Evolutionary conservation across 306 rosid species (phyloP).

Genomic region (Quercus gilva): DNA sequence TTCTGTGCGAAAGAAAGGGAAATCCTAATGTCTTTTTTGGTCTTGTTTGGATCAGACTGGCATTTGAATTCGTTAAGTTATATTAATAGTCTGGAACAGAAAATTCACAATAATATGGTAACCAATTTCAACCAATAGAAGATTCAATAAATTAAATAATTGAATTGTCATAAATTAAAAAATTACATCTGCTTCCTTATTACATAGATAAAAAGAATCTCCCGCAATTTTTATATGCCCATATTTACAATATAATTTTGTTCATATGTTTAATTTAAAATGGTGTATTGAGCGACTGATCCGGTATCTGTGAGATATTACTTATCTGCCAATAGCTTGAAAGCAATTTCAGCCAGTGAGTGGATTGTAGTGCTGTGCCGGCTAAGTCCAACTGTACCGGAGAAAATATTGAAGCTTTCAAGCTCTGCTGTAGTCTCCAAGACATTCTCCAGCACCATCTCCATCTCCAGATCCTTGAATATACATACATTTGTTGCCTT

Average conservation of each 20-base stretch:
- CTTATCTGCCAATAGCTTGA: slow-evolving; percentile 41
- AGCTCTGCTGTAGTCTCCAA: slow-evolving; percentile 93
- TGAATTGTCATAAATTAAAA: background rate
- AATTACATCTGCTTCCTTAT: background rate
- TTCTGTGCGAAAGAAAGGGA: background rate
- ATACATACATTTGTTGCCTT: slow-evolving; percentile 38
- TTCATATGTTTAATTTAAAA: background rate
- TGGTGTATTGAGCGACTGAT: slow-evolving; percentile 8
- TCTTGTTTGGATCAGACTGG: background rate
- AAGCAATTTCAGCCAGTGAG: slow-evolving; percentile 72
- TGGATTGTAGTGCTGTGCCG: slow-evolving; percentile 71
- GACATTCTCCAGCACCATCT: slow-evolving; percentile 62
- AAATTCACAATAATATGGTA: background rate
- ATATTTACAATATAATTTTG: slow-evolving; percentile 12
- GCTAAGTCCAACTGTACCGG: slow-evolving; percentile 84
- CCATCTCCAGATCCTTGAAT: slow-evolving; percentile 57
- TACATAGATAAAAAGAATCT: slow-evolving; percentile 4
- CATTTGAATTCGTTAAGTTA: background rate
- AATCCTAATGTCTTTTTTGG: background rate
- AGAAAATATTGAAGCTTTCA: slow-evolving; percentile 92
- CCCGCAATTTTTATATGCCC: background rate
- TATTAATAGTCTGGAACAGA: background rate
- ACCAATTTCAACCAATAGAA: background rate
- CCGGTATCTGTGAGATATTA: slow-evolving; percentile 12
- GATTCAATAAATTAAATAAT: background rate